Evolutionary conservation across 768 basidiomycete species (phyloP).

Genomic region (Lentinus brumalis): DNA sequence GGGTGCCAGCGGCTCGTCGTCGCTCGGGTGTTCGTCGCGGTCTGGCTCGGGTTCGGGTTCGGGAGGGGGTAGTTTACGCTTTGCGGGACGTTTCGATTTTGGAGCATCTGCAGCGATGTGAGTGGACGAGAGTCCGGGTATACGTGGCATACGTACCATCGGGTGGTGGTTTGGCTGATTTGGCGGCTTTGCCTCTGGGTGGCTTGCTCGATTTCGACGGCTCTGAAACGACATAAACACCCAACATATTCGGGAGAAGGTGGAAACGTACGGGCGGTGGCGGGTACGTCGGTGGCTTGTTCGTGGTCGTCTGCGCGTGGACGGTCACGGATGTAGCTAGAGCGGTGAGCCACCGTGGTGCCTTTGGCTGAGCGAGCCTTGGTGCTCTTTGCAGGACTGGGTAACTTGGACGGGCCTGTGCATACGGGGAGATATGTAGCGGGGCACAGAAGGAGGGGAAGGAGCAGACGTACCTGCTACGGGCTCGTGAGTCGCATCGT

Average conservation of each 20-base stretch:
- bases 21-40: not conserved
- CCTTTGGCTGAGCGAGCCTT: not conserved
- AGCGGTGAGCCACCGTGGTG: not conserved
- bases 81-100: not conserved
- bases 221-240: no score
- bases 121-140: not conserved
- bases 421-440: not conserved
- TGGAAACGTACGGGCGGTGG: no score
- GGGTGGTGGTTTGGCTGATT: not conserved
- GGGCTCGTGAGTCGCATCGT: not conserved
- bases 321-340: no score
- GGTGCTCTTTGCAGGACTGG: not conserved
- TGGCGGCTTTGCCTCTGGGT: no score
- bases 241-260: no score
- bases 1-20: constrained; percentile 9
- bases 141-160: not conserved
- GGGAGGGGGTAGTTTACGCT: constrained; percentile 1
- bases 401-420: constrained; percentile 3
- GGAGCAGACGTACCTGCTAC: constrained; percentile 1
- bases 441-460: not conserved
- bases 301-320: no score
- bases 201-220: no score
- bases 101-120: not conserved
- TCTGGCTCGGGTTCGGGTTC: not conserved
- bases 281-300: no score